Evolutionary conservation across 192 early-diverging fungal species (phyloP), one percentile per base, ranked within the genome.

Genomic region (Coemansia sp.): DNA sequence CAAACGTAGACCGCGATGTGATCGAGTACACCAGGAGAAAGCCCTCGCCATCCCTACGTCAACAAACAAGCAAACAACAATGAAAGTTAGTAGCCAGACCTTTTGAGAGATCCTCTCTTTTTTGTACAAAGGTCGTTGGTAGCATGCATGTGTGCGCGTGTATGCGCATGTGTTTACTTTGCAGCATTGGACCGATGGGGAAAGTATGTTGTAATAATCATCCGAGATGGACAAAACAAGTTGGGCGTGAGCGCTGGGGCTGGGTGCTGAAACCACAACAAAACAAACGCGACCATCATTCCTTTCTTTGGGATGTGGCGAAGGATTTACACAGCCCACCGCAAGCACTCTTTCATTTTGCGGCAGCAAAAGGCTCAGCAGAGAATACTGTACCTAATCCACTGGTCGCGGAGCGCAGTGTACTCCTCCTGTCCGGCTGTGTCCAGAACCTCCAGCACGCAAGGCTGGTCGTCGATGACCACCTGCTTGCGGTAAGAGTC

Each of bases 401-500:
- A 93, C 79, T 92, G 89, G 69, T 93, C 92, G 64, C 89, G 86
- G 36, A 93, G 72, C 35, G 89, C 89, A 21, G 90, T 91, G 78
- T 92, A 92, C 75, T 92, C 89, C 73, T 89, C 90, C 77, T 93
- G 90, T 41, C 95, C 97, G 50, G 97, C 97, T 44, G 95, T 97
- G 86, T 98, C 97, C 46, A 99, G 86, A 73, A 99, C 93, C 82
- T 99, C 95, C 34, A 99, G 82, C 75, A 98, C 93, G 80, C 95
- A 99, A 68, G 94, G 93, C 77, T 96, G 90, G 42, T 93, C 94
- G 81, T 99, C 97, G 57, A 99, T 93, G 39, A 96, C 95, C 11
- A 98, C 95, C 83, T 98, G 95, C 85, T 95, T 96, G 62, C 95
- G 86, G 81, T 98, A 99, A 17, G 93, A 95, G 79, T 97, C 97